Base-by-base conservation (phyloP, 352 stramenopile species). In the Peronospora destructor region DNA sequence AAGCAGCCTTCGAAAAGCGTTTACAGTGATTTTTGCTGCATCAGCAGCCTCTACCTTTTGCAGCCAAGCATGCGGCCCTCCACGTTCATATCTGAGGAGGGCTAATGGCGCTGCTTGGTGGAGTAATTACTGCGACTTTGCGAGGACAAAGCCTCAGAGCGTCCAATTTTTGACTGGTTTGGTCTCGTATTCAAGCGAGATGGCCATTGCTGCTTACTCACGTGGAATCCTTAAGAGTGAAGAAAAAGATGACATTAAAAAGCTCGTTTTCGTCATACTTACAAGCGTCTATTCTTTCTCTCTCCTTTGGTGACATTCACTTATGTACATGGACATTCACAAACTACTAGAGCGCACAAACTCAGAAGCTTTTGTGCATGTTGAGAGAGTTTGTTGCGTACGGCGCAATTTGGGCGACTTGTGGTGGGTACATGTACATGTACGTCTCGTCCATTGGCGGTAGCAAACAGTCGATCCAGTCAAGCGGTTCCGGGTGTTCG, bases 401-500 rank as follows among this genome's bases (percentile, higher is more conserved):
- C 11, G 63, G 54, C 8, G 49, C 16, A 28, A 62, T 51, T 10
- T 8, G 7, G 30, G 35, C 32, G 3, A 37, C 26, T 19, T 51
- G 32, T 16, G 48, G 26, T 37, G 66, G 52, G 47, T 77, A 77
- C 64, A 67, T 67, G 55, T 40, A 61, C 56, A 61, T 57, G 59
- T 74, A 76, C 14, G 47, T 41, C 13, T 73, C 65, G 29, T 81
- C 71, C 9, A 53, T 45, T 6, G 66, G 59, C 17, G 71, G 71
- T 32, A 82, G 51, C 23, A 79, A 36, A 36, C 68, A 78, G 53
- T 79, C 71, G 41, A 82, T 78, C 71, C 71, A 82, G 55, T 82
- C 71, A 39, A 82, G 45, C 19, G 71, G 54, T 49, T 78, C 71
- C 5, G 41, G 45, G 19, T 62, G 28, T 12, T 32, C 61, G 14